Evolutionary conservation across 495 filamentous ascomycete species (phyloP).

Genomic region (Penicillium crystallinum): DNA sequence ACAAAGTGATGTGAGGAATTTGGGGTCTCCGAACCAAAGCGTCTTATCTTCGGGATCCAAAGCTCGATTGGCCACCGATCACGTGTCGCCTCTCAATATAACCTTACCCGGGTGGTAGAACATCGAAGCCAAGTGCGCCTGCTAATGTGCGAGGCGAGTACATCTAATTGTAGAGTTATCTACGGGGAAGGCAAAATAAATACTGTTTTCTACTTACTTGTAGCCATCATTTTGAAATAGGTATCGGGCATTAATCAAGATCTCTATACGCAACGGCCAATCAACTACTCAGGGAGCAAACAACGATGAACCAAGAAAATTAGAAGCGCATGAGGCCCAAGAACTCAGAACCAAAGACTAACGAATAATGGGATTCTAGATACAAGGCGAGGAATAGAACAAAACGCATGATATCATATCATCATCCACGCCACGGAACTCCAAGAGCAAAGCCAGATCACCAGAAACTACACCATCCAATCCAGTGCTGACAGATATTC

Average conservation of each 20-base stretch:
- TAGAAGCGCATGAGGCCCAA: not conserved
- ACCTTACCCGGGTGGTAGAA: too few relatives aligned
- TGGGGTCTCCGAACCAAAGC: not conserved
- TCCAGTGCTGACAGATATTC: constrained; percentile 98
- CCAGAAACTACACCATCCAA: constrained; percentile 96
- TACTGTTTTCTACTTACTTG: not conserved
- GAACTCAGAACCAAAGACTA: not conserved
- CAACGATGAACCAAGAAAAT: not conserved
- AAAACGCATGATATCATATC: constrained; percentile 19
- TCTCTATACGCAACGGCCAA: not conserved
- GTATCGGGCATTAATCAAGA: not conserved
- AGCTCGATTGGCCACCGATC: not conserved
- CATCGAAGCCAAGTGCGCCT: not conserved
- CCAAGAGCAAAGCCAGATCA: constrained; percentile 30
- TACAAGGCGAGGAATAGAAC: constrained; percentile 18
- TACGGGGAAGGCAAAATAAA: not conserved
- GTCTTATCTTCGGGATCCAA: not conserved
- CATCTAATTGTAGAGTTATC: not conserved
- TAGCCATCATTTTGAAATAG: not conserved
- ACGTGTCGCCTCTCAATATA: not conserved
- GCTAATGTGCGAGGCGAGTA: not conserved
- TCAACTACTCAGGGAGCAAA: not conserved
- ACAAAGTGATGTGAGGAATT: not conserved
- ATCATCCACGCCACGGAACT: constrained; percentile 12
- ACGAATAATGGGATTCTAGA: constrained; percentile 18